Conservation (phyloP, 371 early-diverging fungal species). For the Mortierella sp. region DNA sequence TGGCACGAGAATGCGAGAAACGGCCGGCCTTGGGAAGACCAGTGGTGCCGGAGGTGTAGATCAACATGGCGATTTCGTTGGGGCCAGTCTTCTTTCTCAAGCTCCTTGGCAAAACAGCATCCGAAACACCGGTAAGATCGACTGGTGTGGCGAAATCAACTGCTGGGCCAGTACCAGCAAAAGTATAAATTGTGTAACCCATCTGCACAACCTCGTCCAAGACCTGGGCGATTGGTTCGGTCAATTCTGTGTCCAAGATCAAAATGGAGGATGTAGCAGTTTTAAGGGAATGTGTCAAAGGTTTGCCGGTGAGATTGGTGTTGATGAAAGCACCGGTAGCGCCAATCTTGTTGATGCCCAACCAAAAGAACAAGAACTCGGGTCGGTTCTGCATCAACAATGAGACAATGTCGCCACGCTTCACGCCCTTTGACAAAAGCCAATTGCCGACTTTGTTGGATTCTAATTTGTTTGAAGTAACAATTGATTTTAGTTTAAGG, state of each 20-base stretch:
- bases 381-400: conserved; percentile 54
- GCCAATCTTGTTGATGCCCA: conserved; percentile 56
- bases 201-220: conserved; percentile 43
- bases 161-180: conserved; percentile 20
- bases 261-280: conserved; percentile 43
- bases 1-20: conserved; percentile 54
- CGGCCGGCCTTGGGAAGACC: conserved; percentile 72
- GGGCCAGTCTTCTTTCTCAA: conserved; percentile 56
- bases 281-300: conserved; percentile 45
- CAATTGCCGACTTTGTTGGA: conserved; percentile 53
- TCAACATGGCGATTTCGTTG: conserved; percentile 85
- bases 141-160: conserved; percentile 40
- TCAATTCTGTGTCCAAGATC: conserved; percentile 52
- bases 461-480: conserved; percentile 19
- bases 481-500: background rate
- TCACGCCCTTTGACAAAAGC: conserved; percentile 54
- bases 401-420: conserved; percentile 56
- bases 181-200: conserved; percentile 50
- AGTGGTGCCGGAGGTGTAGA: conserved; percentile 94
- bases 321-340: conserved; percentile 57
- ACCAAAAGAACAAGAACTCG: conserved; percentile 56
- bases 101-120: conserved; percentile 31
- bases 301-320: conserved; percentile 54
- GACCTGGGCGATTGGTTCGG: conserved; percentile 23
- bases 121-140: conserved; percentile 28